These are phyloP conservation scores for Leucogyrophana mollusca DNA, from an alignment of 768 basidiomycete species.

Conservation along the genomic window DNA sequence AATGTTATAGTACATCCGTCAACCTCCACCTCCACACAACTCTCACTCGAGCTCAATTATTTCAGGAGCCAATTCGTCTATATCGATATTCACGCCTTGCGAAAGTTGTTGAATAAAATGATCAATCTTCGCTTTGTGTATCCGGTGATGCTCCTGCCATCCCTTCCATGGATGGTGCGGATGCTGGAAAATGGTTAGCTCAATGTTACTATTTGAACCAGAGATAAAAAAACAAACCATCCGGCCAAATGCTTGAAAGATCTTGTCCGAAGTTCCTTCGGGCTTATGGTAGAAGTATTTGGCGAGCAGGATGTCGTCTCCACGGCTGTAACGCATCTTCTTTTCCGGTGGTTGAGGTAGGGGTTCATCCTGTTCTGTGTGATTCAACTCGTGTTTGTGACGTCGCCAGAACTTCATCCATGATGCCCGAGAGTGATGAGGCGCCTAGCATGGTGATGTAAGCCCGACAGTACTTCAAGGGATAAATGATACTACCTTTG, in stretches of 20 bases:
- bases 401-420: conserved; percentile 95
- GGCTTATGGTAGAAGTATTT: conserved; percentile 70
- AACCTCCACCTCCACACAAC: no score
- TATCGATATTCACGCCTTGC: conserved; percentile 54
- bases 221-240: conserved; percentile 41
- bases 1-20: no score
- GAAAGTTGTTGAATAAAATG: conserved; percentile 65
- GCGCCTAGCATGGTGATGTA: conserved; percentile 52
- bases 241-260: conserved; percentile 80
- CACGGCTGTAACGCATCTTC: conserved; percentile 82
- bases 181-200: conserved; percentile 44
- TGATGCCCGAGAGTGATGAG: conserved; percentile 87
- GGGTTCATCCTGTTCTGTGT: conserved; percentile 64
- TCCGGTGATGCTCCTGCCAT: conserved; percentile 90
- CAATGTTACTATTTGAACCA: background rate
- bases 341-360: conserved; percentile 78
- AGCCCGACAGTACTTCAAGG: conserved; percentile 2
- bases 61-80: conserved; percentile 23
- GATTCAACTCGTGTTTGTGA: conserved; percentile 81
- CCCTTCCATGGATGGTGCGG: conserved; percentile 93
- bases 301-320: conserved; percentile 79
- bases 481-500: conserved; percentile 44
- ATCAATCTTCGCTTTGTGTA: conserved; percentile 85
- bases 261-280: conserved; percentile 79
- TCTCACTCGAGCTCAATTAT: no score